These are phyloP conservation scores for Dunaliella sp. DNA, from an alignment of 139 green algal species.

Conservation along the genomic window DNA sequence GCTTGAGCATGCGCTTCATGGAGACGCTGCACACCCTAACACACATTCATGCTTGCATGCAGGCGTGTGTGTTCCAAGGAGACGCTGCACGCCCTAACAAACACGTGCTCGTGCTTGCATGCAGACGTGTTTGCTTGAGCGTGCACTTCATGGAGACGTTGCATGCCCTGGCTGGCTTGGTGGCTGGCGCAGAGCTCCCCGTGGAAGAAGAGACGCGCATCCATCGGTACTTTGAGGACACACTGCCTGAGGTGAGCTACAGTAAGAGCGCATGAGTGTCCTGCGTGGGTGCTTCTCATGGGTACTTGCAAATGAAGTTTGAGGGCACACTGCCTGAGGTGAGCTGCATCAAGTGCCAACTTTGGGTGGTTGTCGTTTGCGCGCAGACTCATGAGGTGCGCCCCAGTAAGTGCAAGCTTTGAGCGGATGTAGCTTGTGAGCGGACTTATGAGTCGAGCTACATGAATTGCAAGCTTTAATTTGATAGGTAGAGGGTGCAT, in stretches of 20 bases:
- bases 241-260: slow-evolving; percentile 28
- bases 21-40: not conserved
- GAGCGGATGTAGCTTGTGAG: not conserved
- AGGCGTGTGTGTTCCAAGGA: not conserved
- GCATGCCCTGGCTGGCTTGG: slow-evolving; percentile 60
- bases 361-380: not conserved
- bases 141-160: slow-evolving; percentile 61
- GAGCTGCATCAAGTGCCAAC: not conserved
- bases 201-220: slow-evolving; percentile 15
- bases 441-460: not conserved
- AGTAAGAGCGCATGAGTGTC: not conserved
- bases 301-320: not conserved
- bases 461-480: too few species aligned
- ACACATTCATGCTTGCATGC: not conserved
- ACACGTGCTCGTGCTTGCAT: not conserved
- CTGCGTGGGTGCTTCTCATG: too few species aligned
- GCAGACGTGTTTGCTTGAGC: not conserved
- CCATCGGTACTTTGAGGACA: slow-evolving; percentile 10
- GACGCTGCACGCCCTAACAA: too few species aligned
- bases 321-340: not conserved
- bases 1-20: not conserved
- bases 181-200: slow-evolving; percentile 45
- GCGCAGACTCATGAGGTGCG: not conserved
- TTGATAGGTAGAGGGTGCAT: too few species aligned
- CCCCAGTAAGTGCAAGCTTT: not conserved